Conservation (phyloP, 305 asterid genomes). For the Fraxinus baroniana region DNA sequence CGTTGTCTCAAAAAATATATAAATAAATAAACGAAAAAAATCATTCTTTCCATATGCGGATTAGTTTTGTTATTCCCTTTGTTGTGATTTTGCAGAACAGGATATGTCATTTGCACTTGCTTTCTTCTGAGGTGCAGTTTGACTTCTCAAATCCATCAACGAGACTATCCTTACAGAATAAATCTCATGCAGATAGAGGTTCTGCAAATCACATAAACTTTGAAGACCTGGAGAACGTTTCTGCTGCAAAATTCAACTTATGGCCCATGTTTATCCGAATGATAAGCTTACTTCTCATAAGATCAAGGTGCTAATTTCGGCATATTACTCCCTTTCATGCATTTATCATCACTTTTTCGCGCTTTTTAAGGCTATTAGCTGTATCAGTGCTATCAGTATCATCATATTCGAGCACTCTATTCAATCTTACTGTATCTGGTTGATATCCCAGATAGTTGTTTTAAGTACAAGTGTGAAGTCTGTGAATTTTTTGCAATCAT, state of each 20-base stretch:
- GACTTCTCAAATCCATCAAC: slow-evolving; percentile 65
- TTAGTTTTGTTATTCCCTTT: not conserved
- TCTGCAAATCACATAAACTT: slow-evolving; percentile 30
- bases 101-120: slow-evolving; percentile 42
- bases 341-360: not conserved
- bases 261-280: slow-evolving; percentile 75
- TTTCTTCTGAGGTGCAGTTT: slow-evolving; percentile 39
- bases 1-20: not conserved
- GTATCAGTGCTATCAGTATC: not conserved
- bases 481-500: not conserved
- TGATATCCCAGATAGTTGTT: not conserved
- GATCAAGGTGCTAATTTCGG: slow-evolving; percentile 55
- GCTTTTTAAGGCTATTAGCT: not conserved
- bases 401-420: not conserved
- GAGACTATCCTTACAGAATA: slow-evolving; percentile 33
- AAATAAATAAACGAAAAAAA: not conserved
- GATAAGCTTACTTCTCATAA: slow-evolving; percentile 61
- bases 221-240: slow-evolving; percentile 30
- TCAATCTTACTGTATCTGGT: not conserved
- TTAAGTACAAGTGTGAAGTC: not conserved
- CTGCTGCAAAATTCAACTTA: slow-evolving; percentile 36
- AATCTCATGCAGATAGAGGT: slow-evolving; percentile 25
- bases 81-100: slow-evolving; percentile 65
- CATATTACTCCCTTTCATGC: not conserved
- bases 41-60: not conserved